Evolutionary conservation across 2,329 filamentous ascomycete species (phyloP), one percentile per base, ranked within the genome.

Genomic region (Neofusicoccum sp.): DNA sequence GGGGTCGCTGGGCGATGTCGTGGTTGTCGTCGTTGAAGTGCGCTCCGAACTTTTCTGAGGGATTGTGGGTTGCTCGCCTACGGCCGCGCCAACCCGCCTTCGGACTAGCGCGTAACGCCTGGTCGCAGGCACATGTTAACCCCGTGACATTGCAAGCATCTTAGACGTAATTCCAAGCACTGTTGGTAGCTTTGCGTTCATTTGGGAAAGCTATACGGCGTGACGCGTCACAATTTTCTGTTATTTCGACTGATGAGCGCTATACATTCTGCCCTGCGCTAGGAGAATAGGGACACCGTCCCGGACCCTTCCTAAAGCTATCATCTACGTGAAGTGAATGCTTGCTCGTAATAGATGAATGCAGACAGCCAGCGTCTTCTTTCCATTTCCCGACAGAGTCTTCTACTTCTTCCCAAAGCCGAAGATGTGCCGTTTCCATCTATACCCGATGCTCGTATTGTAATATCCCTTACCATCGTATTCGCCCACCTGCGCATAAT

Each of bases 1-100:
- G 58, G 58, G 47, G 47, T 60, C 58, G 58, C 44, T 53, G 58
- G 58, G 58, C 58, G 58, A 60, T 51, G 58, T 60, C 58, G 58
- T 53, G 58, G 58, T 59, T 60, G 47, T 60, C 58, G 47, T 60
- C 58, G 33, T 43, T 44, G 12, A 41, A 31, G 45, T 20, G 47
- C 20, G 38, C 28, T 44, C 16, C 36, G 58, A 60, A 60, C 45
- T 49, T 60, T 60, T 60, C 58, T 60, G 58, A 60, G 30, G 38
- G 58, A 53, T 60, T 60, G 58, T 60, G 58, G 47, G 58, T 53
- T 44, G 47, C 47, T 60, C 58, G 58, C 45, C 38, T 51, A 60
- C 20, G 31, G 16, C 6, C 11, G 30, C 34, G 40, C 58, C 30
- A 60, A 14, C 8, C 58, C 30, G 5, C 4, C 16, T 51, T 3